Percentiles rank a stretch among this genome's conserved stretches.
Conservation (phyloP, 2,329 filamentous ascomycete species). For the Microcyclosporella mali region DNA sequence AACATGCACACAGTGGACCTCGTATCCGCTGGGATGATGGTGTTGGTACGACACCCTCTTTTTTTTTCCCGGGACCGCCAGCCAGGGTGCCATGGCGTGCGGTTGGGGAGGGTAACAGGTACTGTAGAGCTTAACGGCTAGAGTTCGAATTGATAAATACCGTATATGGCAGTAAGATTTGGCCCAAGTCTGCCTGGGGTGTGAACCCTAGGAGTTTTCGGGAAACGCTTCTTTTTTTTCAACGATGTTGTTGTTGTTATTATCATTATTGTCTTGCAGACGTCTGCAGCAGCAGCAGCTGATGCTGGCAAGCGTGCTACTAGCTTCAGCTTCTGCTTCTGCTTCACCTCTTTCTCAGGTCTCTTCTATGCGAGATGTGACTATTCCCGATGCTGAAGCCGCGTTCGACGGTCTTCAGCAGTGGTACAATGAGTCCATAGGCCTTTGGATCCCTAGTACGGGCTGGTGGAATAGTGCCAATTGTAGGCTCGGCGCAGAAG, state of each 20-base stretch:
- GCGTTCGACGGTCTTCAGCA: slow-evolving; percentile 23
- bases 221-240: too few species aligned
- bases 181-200: too few species aligned
- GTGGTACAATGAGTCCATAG: slow-evolving; percentile 29
- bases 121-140: too few species aligned
- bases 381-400: slow-evolving; percentile 19
- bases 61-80: too few species aligned
- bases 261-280: slow-evolving; percentile 3
- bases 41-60: neutral
- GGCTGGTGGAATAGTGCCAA: slow-evolving; percentile 32
- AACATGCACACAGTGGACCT: too few species aligned
- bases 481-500: slow-evolving; percentile 11
- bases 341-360: slow-evolving; percentile 4
- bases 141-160: too few species aligned
- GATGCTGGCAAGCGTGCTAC: slow-evolving; percentile 5
- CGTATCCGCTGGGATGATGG: neutral
- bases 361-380: slow-evolving; percentile 16
- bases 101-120: too few species aligned
- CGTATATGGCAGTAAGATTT: too few species aligned
- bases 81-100: too few species aligned
- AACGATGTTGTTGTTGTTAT: too few species aligned
- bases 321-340: slow-evolving; percentile 1
- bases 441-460: slow-evolving; percentile 28
- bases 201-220: too few species aligned
- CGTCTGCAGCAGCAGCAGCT: slow-evolving; percentile 2